Evolutionary conservation across 116 monocot species (phyloP).

Genomic region (Thalassia testudinum): DNA sequence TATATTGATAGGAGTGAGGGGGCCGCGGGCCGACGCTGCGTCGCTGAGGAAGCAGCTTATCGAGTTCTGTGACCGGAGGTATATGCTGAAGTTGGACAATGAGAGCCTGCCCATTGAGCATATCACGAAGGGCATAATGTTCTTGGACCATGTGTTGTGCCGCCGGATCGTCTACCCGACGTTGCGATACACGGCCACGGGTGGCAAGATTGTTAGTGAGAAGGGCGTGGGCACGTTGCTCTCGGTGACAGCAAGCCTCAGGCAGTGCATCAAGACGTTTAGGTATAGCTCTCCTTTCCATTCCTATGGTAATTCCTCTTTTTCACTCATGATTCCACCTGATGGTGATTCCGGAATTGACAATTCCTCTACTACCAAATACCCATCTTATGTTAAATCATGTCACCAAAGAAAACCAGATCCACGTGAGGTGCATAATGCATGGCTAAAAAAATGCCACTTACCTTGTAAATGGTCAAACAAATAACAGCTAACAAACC

Average conservation of each 20-base stretch:
- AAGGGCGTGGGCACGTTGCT: conserved; percentile 91
- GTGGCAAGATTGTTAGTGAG: conserved; percentile 94
- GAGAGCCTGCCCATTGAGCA: conserved; percentile 83
- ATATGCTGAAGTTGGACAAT: conserved; percentile 71
- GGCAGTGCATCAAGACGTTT: conserved; percentile 84
- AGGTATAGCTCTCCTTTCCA: too few relatives aligned
- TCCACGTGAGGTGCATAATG: too few relatives aligned
- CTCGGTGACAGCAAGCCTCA: conserved; percentile 86
- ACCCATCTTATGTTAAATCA: too few relatives aligned
- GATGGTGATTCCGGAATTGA: too few relatives aligned
- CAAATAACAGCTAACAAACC: neutral
- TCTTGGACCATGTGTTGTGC: conserved; percentile 80
- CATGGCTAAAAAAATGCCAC: too few relatives aligned
- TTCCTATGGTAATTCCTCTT: too few relatives aligned
- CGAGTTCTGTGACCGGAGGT: conserved; percentile 72
- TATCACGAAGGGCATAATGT: conserved; percentile 98
- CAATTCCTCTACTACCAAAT: too few relatives aligned
- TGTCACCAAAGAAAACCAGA: too few relatives aligned
- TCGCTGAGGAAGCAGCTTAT: conserved; percentile 68
- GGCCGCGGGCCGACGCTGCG: conserved; percentile 83
- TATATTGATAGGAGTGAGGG: conserved; percentile 62
- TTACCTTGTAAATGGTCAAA: too few relatives aligned
- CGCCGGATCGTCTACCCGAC: conserved; percentile 93
- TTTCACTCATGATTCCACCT: too few relatives aligned
- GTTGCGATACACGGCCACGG: conserved; percentile 77